phyloP scores from a whole-genome alignment of 73 alveolate species.

The Effrenium voratum region DNA sequence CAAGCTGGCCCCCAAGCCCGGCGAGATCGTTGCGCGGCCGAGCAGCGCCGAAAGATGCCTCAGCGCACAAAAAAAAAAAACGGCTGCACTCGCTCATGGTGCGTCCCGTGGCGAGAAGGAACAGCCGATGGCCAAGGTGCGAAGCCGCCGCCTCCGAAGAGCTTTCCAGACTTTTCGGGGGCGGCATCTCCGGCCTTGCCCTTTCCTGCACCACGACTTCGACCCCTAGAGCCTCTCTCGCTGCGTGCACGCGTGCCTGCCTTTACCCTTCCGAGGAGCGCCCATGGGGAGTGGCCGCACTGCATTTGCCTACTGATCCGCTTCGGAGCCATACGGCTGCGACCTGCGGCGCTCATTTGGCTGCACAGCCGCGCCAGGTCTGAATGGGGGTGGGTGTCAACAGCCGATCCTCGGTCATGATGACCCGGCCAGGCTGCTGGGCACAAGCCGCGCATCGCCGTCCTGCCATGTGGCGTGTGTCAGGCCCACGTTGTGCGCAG shows the following conservation, averaged over 20 bases:
- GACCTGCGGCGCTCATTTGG: too few relatives aligned
- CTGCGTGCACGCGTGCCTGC: neutral
- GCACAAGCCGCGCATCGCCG: conserved; percentile 73
- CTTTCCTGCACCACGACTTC: neutral
- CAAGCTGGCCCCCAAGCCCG: neutral
- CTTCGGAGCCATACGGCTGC: too few relatives aligned
- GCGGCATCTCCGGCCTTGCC: conserved; percentile 18
- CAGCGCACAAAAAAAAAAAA: neutral
- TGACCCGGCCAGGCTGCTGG: neutral
- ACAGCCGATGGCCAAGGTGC: conserved; percentile 10
- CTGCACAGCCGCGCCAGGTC: neutral
- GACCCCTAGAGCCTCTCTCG: neutral
- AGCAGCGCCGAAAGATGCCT: conserved; percentile 45
- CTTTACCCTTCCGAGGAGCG: conserved; percentile 27
- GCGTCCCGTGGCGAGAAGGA: neutral
- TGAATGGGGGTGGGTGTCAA: too few relatives aligned
- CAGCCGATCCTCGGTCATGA: conserved; percentile 35
- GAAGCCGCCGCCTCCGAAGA: conserved; percentile 84
- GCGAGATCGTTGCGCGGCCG: neutral
- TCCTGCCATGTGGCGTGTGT: conserved; percentile 1
- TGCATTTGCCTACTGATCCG: too few relatives aligned
- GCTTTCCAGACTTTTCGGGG: neutral
- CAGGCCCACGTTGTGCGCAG: neutral
- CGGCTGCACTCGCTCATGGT: neutral
- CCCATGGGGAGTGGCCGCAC: neutral